Evolutionary conservation across 768 basidiomycete genomes (phyloP).

Genomic region (Naematelia aurantialba): DNA sequence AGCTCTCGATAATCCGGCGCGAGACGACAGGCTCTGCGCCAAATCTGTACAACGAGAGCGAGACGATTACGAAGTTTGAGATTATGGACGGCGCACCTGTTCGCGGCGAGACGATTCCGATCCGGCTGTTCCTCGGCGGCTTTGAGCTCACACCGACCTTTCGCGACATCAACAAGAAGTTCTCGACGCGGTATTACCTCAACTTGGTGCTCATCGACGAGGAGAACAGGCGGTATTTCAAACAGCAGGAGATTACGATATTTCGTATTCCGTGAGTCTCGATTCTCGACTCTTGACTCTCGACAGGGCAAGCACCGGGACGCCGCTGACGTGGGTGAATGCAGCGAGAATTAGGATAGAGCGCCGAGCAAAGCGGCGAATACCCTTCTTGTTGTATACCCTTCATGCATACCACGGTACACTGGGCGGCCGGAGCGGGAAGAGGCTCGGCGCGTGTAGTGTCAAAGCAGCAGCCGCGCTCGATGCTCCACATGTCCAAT

Average conservation of each 20-base stretch:
- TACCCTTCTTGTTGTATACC: background rate
- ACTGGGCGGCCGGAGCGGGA: no score
- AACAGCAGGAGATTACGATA: conserved; percentile 92
- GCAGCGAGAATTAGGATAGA: background rate
- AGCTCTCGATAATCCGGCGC: conserved; percentile 91
- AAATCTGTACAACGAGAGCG: conserved; percentile 99
- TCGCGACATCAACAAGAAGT: conserved; percentile 99
- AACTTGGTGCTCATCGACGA: conserved; percentile 97
- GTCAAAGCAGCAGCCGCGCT: no score
- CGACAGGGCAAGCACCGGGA: no score
- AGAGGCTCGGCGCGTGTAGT: background rate
- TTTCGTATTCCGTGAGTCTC: conserved; percentile 68
- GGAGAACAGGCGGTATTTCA: conserved; percentile 95
- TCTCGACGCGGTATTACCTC: conserved; percentile 92
- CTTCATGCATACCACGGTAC: background rate
- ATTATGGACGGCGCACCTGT: conserved; percentile 99
- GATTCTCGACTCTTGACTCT: background rate
- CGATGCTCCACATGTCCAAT: no score
- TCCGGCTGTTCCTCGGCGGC: conserved; percentile 92
- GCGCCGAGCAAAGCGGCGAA: background rate
- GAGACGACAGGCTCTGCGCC: conserved; percentile 96
- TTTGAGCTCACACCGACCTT: conserved; percentile 98
- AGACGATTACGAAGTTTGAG: conserved; percentile 98
- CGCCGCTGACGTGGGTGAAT: background rate
- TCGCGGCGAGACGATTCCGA: conserved; percentile 97